Evolutionary conservation across 805 yeast genomes (phyloP), one percentile per base, ranked within the genome.

Genomic region (Ogataea saltuana): DNA sequence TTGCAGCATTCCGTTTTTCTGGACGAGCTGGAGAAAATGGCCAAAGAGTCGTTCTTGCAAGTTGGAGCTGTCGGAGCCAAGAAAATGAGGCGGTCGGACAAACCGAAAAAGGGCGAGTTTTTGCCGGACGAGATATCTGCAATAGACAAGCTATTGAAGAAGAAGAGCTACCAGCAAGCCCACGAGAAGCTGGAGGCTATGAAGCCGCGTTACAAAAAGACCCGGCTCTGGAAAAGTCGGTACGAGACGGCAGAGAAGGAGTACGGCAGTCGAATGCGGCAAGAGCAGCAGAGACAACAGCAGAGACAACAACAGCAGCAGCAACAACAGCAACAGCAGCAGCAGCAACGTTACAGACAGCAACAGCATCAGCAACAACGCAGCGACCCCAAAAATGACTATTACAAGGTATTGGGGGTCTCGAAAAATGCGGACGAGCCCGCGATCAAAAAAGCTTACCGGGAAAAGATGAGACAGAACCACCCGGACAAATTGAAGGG

Each of bases 401-500:
- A 86, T 58, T 91, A 91, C 64, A 86, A 87, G 56, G 72, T 85
- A 3, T 66, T 91, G 13, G 95, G 82, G 11, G 74, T 91, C 5
- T 52, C 80, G 0, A 69, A 72, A 44, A 76, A 76, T 48, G 95
- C 97, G 0, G 80, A 78, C 44, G 81, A 79, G 1, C 74, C 75
- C 45, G 83, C 85, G 6, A 83, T 91, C 48, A 87, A 84, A 55
- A 83, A 80, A 61, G 95, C 95, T 0, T 85, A 89, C 65, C 72
- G 97, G 45, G 72, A 80, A 6, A 76, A 83, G 57, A 84, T 93
- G 26, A 83, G 84, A 57, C 81, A 81, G 58, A 88, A 76, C 62
- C 99, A 91, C 60, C 99, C 99, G 0, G 99, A 91, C 65, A 93
- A 91, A 62, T 83, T 86, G 59, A 81, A 80, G 55, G 58, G 39